Evolutionary conservation across 345 rosid species (phyloP).

Genomic region (Hibiscus tridactylites): DNA sequence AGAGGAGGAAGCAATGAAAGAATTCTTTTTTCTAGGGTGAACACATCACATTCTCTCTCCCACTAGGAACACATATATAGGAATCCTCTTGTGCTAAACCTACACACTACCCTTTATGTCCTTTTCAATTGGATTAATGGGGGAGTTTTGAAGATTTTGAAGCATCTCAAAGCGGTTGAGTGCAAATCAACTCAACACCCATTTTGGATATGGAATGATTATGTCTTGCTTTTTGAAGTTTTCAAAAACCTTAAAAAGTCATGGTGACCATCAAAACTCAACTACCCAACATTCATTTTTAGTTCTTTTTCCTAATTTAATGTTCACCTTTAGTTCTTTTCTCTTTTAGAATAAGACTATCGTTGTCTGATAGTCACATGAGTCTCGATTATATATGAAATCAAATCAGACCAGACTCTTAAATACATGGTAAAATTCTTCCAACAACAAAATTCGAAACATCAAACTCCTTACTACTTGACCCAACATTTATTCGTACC

Average conservation of each 20-base stretch:
- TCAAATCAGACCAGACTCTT: no score
- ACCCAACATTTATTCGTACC: no score
- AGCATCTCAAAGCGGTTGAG: slow-evolving; percentile 14
- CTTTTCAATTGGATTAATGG: slow-evolving; percentile 8
- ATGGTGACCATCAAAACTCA: slow-evolving; percentile 13
- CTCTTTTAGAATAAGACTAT: no score
- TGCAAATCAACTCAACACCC: slow-evolving; percentile 16
- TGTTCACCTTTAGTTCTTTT: no score
- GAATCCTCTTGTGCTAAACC: slow-evolving; percentile 13
- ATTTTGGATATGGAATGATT: slow-evolving; percentile 20
- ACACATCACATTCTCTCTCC: slow-evolving; percentile 18
- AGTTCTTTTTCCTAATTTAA: no score
- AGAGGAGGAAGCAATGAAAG: slow-evolving; percentile 6
- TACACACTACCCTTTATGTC: background rate
- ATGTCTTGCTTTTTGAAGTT: slow-evolving; percentile 16
- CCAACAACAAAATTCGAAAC: no score
- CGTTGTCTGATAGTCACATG: no score
- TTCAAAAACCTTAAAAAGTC: slow-evolving; percentile 3
- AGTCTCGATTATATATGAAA: no score
- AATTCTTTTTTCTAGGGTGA: slow-evolving; percentile 12
- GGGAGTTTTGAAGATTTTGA: slow-evolving; percentile 15
- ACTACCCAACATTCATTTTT: slow-evolving; percentile 9
- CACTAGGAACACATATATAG: background rate
- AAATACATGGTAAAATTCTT: no score
- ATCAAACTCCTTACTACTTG: no score